Evolutionary conservation across 2,329 filamentous ascomycete species (phyloP).

Genomic region (Hypoxylon sp.): DNA sequence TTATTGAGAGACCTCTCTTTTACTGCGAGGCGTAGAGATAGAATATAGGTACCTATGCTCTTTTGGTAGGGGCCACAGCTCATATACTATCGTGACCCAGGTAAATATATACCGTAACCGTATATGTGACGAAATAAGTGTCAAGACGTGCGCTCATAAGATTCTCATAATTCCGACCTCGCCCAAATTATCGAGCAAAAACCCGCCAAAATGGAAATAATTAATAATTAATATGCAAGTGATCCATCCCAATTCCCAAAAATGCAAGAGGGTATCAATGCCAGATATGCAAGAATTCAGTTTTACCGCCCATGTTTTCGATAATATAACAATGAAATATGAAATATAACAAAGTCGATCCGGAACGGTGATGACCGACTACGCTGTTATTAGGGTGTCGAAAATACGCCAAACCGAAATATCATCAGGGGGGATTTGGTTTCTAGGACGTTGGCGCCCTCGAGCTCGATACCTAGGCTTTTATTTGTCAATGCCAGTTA

Average conservation of each 20-base stretch:
- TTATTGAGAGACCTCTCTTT: neutral
- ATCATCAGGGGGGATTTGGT: neutral
- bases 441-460: slow-evolving; percentile 10
- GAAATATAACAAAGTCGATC: neutral
- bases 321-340: slow-evolving; percentile 6
- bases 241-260: slow-evolving; percentile 11
- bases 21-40: neutral
- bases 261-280: slow-evolving; percentile 41
- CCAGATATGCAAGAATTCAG: slow-evolving; percentile 27
- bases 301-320: slow-evolving; percentile 10
- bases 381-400: slow-evolving; percentile 13
- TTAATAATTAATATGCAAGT: neutral
- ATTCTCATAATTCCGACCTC: neutral
- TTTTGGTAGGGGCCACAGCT: neutral
- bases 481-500: slow-evolving; percentile 9
- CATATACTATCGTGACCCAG: slow-evolving; percentile 3
- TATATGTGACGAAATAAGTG: slow-evolving; percentile 12
- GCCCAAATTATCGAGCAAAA: slow-evolving; percentile 2
- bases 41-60: neutral
- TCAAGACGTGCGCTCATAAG: slow-evolving; percentile 21
- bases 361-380: neutral
- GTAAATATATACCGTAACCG: neutral
- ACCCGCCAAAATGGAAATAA: slow-evolving; percentile 6
- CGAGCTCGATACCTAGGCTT: slow-evolving; percentile 15
- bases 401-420: slow-evolving; percentile 15